phyloP scores from a whole-genome alignment of 345 rosid genomes.

The Barbarea vulgaris region DNA sequence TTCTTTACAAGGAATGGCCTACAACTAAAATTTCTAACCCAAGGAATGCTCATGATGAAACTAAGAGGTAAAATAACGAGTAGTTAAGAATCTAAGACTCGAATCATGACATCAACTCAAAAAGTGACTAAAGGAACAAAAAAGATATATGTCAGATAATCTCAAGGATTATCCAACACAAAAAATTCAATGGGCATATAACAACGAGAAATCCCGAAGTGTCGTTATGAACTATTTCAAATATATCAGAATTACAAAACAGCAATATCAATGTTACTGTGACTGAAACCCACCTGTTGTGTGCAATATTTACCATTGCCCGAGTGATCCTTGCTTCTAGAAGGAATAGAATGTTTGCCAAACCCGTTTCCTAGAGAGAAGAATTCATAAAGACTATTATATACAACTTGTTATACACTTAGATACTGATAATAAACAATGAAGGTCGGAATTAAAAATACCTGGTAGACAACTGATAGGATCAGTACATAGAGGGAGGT shows the following conservation, averaged over 20 bases:
- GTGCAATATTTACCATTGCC: constrained; percentile 23
- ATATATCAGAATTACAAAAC: neutral
- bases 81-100: neutral
- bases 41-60: neutral
- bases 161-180: neutral
- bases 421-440: constrained; percentile 17
- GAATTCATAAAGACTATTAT: constrained; percentile 23
- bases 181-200: neutral
- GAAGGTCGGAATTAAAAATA: constrained; percentile 23
- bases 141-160: neutral
- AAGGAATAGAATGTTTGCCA: constrained; percentile 36
- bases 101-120: neutral
- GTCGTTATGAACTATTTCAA: neutral
- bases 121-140: neutral
- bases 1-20: neutral
- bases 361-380: constrained; percentile 40
- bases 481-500: constrained; percentile 27
- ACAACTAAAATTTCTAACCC: constrained; percentile 1
- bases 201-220: neutral
- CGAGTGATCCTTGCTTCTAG: constrained; percentile 17
- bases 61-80: constrained; percentile 3
- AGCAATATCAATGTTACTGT: neutral
- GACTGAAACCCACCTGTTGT: constrained; percentile 46
- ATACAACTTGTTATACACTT: neutral
- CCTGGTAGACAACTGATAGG: constrained; percentile 42